These are phyloP conservation scores for Naganishia liquefaciens DNA, from an alignment of 1,284 basidiomycete species.

Conservation along the genomic window DNA sequence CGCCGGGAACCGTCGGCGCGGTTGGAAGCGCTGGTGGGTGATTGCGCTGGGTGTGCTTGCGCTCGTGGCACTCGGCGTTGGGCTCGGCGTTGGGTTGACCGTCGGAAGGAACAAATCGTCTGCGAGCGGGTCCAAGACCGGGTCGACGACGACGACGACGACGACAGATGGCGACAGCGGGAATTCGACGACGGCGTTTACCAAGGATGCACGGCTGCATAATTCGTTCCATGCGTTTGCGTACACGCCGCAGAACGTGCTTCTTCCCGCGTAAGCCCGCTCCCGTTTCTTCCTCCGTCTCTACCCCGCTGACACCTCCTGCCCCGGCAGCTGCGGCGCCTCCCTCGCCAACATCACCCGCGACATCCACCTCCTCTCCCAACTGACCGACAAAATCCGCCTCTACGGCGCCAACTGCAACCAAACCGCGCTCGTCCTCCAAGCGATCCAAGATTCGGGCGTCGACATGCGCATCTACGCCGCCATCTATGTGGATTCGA, in stretches of 20 bases:
- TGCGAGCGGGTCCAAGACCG: not conserved
- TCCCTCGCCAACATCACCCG: constrained; percentile 54
- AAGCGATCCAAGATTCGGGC: constrained; percentile 83
- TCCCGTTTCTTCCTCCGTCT: constrained; percentile 13
- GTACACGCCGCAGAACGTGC: constrained; percentile 59
- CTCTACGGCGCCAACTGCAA: constrained; percentile 58
- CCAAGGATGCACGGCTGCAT: constrained; percentile 63
- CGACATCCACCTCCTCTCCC: constrained; percentile 55
- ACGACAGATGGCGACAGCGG: constrained; percentile 42
- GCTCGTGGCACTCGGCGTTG: not conserved
- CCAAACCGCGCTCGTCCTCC: constrained; percentile 60
- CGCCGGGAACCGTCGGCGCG: constrained; percentile 2
- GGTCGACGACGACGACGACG: constrained; percentile 15
- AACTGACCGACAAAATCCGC: constrained; percentile 50
- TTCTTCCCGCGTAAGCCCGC: constrained; percentile 15
- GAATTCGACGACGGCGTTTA: constrained; percentile 68
- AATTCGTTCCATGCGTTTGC: constrained; percentile 71
- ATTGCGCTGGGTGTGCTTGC: not conserved
- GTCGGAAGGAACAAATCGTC: constrained; percentile 1
- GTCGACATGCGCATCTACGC: constrained; percentile 82
- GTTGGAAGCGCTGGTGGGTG: constrained; percentile 28
- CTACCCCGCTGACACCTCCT: not conserved
- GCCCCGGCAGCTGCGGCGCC: constrained; percentile 48
- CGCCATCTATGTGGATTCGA: constrained; percentile 73
- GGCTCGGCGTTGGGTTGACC: constrained; percentile 29